These are phyloP conservation scores for Raddia guianensis DNA, from an alignment of 176 grass and related monocot species.

Conservation along the genomic window DNA sequence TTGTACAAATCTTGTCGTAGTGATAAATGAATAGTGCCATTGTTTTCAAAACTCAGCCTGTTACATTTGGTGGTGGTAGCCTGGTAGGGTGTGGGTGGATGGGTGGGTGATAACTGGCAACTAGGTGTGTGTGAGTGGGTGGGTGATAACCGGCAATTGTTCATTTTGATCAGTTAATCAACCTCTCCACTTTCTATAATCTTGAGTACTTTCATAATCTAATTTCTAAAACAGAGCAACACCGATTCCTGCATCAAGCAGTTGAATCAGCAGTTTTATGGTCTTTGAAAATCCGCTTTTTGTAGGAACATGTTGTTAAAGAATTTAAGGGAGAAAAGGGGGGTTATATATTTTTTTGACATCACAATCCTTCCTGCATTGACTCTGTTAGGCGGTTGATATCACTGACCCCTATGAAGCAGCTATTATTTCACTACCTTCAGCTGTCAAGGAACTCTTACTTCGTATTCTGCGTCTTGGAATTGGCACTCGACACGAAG, in stretches of 20 bases:
- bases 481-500: slow-evolving; percentile 73
- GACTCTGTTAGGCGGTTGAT: slow-evolving; percentile 45
- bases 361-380: slow-evolving; percentile 18
- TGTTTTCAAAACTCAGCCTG: slow-evolving; percentile 28
- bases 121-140: too few species aligned
- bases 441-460: slow-evolving; percentile 69
- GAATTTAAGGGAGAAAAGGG: slow-evolving; percentile 16
- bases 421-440: slow-evolving; percentile 66
- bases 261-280: slow-evolving; percentile 19
- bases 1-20: slow-evolving; percentile 2
- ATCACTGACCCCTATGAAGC: slow-evolving; percentile 66
- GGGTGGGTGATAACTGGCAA: too few species aligned
- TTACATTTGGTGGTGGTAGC: neutral
- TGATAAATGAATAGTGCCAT: slow-evolving; percentile 19
- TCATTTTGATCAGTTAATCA: neutral
- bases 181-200: neutral
- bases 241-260: neutral
- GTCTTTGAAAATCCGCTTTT: slow-evolving; percentile 1
- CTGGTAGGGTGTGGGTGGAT: too few species aligned
- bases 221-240: neutral
- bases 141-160: neutral
- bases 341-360: neutral
- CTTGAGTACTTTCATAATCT: neutral
- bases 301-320: neutral
- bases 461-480: slow-evolving; percentile 66